Evolutionary conservation across 208 protist genomes (phyloP).

Genomic region (Trypanosomatidae sp.): DNA sequence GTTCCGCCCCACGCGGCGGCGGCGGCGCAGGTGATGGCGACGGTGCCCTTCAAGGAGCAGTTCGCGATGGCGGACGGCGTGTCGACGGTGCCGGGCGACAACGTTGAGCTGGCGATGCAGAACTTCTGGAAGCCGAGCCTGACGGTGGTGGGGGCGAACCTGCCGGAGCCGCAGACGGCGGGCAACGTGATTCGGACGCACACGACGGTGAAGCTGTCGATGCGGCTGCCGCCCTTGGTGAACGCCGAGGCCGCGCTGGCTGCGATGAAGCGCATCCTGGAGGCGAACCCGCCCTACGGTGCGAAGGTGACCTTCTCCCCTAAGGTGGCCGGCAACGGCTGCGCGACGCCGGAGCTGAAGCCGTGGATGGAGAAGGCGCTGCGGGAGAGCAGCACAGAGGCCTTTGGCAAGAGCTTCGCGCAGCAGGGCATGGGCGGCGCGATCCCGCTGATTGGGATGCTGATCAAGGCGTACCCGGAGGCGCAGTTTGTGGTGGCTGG

Average conservation of each 20-base stretch:
- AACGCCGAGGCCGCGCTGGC: conserved; percentile 47
- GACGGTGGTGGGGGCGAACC: conserved; percentile 88
- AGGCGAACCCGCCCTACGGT: conserved; percentile 88
- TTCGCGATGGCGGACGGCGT: conserved; percentile 50
- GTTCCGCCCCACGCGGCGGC: conserved; percentile 1
- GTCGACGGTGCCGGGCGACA: conserved; percentile 40
- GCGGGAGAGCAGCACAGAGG: conserved; percentile 66
- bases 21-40: conserved; percentile 50
- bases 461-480: conserved; percentile 85
- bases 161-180: conserved; percentile 76
- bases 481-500: conserved; percentile 95
- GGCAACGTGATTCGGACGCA: conserved; percentile 94
- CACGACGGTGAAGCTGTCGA: conserved; percentile 92
- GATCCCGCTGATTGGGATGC: conserved; percentile 96
- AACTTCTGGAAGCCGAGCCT: conserved; percentile 94
- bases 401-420: conserved; percentile 75
- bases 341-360: conserved; percentile 71
- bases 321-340: conserved; percentile 90
- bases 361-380: conserved; percentile 83
- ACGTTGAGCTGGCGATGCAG: conserved; percentile 77
- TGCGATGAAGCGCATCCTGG: conserved; percentile 77
- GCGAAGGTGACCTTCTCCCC: conserved; percentile 92
- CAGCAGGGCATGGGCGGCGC: conserved; percentile 86
- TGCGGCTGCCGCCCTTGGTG: conserved; percentile 90
- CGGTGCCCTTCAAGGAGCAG: conserved; percentile 62